These are phyloP conservation scores for Boehmeria nivea DNA, from an alignment of 306 rosid species.

Conservation along the genomic window DNA sequence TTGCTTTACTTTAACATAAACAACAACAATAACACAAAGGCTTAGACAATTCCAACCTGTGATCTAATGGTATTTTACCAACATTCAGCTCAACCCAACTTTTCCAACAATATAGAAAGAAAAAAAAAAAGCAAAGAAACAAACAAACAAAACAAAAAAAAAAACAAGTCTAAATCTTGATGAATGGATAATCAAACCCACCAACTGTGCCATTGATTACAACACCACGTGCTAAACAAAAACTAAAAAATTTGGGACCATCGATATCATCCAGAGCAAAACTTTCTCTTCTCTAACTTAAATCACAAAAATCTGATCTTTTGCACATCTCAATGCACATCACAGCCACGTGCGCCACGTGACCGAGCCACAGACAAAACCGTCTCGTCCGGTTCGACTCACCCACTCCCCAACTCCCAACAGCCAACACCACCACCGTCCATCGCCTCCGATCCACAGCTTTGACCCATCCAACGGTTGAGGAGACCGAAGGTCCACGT, in stretches of 20 bases:
- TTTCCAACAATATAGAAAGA: too few relatives aligned
- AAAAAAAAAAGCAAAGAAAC: too few relatives aligned
- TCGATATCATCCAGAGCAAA: too few relatives aligned
- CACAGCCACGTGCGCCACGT: constrained; percentile 12
- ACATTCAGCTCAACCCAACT: too few relatives aligned
- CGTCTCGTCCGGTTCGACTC: background rate
- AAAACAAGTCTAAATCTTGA: constrained; percentile 1
- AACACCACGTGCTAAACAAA: background rate
- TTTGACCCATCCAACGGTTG: constrained; percentile 1
- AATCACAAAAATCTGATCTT: background rate
- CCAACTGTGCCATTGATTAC: background rate
- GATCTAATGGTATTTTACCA: too few relatives aligned
- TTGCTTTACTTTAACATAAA: background rate
- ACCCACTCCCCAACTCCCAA: background rate
- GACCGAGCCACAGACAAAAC: background rate
- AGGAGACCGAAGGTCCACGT: background rate
- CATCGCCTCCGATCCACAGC: background rate
- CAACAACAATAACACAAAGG: background rate
- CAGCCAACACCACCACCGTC: background rate
- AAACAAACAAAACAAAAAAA: too few relatives aligned
- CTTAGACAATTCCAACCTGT: too few relatives aligned
- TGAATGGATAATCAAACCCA: background rate
- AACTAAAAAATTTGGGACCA: too few relatives aligned
- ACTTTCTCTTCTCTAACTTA: too few relatives aligned
- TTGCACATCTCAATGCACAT: constrained; percentile 1